Evolutionary conservation across 306 rosid genomes (phyloP).

Genomic region (Phaseolus lunatus): DNA sequence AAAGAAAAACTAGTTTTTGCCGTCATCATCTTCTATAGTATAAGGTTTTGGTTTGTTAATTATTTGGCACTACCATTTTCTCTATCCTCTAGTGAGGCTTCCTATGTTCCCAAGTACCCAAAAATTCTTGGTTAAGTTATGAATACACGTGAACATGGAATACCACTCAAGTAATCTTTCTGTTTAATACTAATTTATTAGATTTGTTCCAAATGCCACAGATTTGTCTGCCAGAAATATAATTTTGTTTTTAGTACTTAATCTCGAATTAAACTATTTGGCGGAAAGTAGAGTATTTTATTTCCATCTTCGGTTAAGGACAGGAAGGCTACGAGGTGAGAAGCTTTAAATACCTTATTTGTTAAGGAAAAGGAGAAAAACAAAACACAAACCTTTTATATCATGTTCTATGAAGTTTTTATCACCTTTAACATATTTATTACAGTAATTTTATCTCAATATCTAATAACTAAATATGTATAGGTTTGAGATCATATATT

Average conservation of each 20-base stretch:
- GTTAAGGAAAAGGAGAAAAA: background rate
- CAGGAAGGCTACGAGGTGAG: background rate
- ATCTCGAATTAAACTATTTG: background rate
- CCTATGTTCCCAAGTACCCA: slow-evolving; percentile 54
- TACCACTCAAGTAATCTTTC: slow-evolving; percentile 33
- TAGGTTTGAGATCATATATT: no score
- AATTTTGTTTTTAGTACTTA: background rate
- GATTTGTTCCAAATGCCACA: slow-evolving; percentile 23
- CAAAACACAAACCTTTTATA: background rate
- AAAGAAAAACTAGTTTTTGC: slow-evolving; percentile 16
- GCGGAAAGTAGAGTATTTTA: slow-evolving; percentile 2
- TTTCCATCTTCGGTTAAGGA: background rate
- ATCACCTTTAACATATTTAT: no score
- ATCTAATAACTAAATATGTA: no score
- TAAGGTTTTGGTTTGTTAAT: background rate
- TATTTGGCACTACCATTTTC: slow-evolving; percentile 38
- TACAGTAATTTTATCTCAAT: no score
- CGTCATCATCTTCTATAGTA: background rate
- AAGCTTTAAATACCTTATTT: slow-evolving; percentile 1
- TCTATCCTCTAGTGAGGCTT: slow-evolving; percentile 38
- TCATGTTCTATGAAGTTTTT: background rate
- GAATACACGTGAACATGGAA: slow-evolving; percentile 49
- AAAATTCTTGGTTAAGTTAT: slow-evolving; percentile 52
- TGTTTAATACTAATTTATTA: slow-evolving; percentile 19
- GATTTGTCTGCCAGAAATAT: slow-evolving; percentile 25